A percentile compares a stretch with the other conserved stretches of the same genome.
Conservation (phyloP, 2,329 filamentous ascomycete genomes). For the Epichloe baconii region DNA sequence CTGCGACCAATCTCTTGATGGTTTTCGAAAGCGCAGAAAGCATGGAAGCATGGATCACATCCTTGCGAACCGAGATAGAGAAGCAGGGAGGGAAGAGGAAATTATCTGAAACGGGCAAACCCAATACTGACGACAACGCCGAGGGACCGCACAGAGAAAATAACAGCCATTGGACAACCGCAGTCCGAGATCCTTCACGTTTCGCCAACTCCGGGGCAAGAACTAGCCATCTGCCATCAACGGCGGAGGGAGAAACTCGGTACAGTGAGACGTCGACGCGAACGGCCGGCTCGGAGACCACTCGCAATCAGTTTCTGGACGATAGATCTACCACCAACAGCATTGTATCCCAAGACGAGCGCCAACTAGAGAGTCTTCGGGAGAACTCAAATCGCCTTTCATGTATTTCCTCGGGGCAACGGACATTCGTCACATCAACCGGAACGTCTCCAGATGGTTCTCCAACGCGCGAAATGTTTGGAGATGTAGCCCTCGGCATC, state of each 20-base stretch:
- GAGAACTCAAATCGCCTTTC: conserved; percentile 46
- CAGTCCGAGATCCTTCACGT: conserved; percentile 34
- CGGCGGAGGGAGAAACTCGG: neutral
- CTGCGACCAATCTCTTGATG: conserved; percentile 53
- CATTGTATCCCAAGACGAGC: conserved; percentile 43
- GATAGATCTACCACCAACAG: conserved; percentile 45
- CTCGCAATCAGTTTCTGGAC: conserved; percentile 32
- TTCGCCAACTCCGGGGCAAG: conserved; percentile 16
- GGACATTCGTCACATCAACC: conserved; percentile 45
- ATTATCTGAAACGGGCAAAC: conserved; percentile 44
- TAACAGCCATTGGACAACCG: conserved; percentile 31
- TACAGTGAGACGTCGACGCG: conserved; percentile 6
- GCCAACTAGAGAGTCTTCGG: conserved; percentile 42
- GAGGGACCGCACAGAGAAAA: conserved; percentile 22
- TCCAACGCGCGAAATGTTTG: conserved; percentile 33
- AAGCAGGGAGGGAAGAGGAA: conserved; percentile 53
- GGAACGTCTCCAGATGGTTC: conserved; percentile 45
- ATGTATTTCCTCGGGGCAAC: conserved; percentile 46
- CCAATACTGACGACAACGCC: conserved; percentile 29
- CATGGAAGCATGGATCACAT: conserved; percentile 64
- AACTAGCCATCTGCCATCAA: neutral
- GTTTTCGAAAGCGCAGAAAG: conserved; percentile 60
- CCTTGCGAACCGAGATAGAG: conserved; percentile 58
- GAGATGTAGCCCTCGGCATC: conserved; percentile 20
- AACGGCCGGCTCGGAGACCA: conserved; percentile 12